phyloP scores from a whole-genome alignment of 192 early-diverging fungal genomes.

The Umbelopsis sp. region DNA sequence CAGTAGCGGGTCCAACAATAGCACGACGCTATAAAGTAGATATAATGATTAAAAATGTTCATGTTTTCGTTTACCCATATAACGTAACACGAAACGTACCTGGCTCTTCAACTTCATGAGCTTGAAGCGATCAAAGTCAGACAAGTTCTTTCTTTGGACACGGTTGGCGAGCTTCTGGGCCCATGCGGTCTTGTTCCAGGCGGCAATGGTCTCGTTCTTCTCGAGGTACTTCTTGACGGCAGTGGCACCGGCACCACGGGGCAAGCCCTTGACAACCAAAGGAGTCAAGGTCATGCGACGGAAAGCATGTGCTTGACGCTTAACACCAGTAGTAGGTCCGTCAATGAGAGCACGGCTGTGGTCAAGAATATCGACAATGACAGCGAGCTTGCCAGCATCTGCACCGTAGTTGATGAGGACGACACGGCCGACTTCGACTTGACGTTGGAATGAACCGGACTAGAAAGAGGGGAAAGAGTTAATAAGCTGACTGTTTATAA shows the following conservation, averaged over 20 bases:
- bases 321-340: conserved; percentile 93
- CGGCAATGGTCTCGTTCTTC: conserved; percentile 78
- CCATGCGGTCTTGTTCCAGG: conserved; percentile 91
- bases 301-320: conserved; percentile 86
- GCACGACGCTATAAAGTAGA: conserved; percentile 31
- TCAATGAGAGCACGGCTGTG: conserved; percentile 98
- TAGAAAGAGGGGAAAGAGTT: conserved; percentile 21
- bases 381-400: conserved; percentile 96
- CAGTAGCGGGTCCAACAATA: conserved; percentile 30
- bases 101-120: conserved; percentile 91
- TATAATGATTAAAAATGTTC: background rate
- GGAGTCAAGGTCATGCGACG: conserved; percentile 92
- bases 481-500: background rate
- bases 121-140: conserved; percentile 99
- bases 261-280: conserved; percentile 82
- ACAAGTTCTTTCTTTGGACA: conserved; percentile 71
- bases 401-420: conserved; percentile 94
- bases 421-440: conserved; percentile 98
- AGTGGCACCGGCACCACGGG: conserved; percentile 78
- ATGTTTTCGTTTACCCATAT: background rate
- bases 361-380: conserved; percentile 99
- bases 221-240: conserved; percentile 83
- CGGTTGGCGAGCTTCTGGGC: conserved; percentile 95
- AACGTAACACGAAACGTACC: conserved; percentile 46
- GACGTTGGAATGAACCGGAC: conserved; percentile 77